These are phyloP conservation scores for Triticum urartu DNA, from an alignment of 176 grass and related monocot genomes.

Conservation along the genomic window DNA sequence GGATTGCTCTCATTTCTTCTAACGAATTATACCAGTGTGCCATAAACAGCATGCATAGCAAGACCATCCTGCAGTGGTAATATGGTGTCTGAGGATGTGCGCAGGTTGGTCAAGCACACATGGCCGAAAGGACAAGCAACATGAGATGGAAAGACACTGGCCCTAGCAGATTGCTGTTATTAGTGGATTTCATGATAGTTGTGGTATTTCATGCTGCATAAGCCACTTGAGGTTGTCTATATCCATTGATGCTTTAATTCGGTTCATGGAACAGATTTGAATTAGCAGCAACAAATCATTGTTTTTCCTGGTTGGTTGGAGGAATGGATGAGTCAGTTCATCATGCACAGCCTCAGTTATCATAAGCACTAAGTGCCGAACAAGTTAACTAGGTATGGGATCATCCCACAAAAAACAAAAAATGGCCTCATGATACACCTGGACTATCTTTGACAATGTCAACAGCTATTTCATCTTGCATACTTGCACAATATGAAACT, in stretches of 20 bases:
- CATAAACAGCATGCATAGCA: not conserved
- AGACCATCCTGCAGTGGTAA: not conserved
- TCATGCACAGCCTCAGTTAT: not conserved
- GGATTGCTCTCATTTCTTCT: not conserved
- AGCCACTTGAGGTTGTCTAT: constrained; percentile 6
- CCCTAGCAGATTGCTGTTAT: not conserved
- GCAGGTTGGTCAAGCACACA: not conserved
- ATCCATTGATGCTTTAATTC: not conserved
- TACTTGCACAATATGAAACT: constrained; percentile 4
- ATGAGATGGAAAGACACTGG: not conserved
- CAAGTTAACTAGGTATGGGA: not conserved
- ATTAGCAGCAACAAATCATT: not conserved
- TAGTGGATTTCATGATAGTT: not conserved
- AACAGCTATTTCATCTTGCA: not conserved
- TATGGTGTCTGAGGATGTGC: not conserved
- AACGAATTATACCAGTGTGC: not conserved
- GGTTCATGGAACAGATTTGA: not conserved
- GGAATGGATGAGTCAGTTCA: not conserved
- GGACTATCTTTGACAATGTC: not conserved
- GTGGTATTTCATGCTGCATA: not conserved
- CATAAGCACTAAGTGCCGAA: not conserved
- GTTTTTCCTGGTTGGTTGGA: not conserved
- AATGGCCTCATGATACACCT: not conserved
- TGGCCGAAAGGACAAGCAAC: not conserved
- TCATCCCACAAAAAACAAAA: not conserved